phyloP scores from a whole-genome alignment of 2,329 filamentous ascomycete species.

The Fusarium sp. region DNA sequence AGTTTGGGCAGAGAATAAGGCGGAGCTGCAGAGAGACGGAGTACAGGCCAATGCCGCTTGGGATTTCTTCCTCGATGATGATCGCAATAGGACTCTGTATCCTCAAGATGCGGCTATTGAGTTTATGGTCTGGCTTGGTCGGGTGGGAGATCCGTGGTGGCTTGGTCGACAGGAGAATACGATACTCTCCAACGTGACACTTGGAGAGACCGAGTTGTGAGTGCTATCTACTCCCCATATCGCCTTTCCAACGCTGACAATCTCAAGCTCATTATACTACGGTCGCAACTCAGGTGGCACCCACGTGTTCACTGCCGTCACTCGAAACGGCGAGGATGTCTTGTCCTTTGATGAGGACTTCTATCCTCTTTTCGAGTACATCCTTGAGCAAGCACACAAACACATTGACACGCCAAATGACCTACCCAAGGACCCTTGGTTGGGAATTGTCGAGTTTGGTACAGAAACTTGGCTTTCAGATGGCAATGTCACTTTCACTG shows the following conservation, averaged over 20 bases:
- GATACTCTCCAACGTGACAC: constrained; percentile 36
- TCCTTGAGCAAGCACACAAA: constrained; percentile 33
- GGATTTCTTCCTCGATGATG: constrained; percentile 45
- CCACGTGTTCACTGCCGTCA: constrained; percentile 40
- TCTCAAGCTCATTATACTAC: constrained; percentile 36
- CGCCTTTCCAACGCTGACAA: background rate
- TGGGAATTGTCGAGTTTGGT: constrained; percentile 41
- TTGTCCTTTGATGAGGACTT: constrained; percentile 40
- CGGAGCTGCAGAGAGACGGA: constrained; percentile 1
- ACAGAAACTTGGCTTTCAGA: constrained; percentile 41
- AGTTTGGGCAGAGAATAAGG: constrained; percentile 34
- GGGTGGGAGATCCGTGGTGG: constrained; percentile 45
- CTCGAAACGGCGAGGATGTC: constrained; percentile 30
- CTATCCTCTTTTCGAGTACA: constrained; percentile 41
- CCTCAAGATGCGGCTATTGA: constrained; percentile 39
- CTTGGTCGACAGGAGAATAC: constrained; percentile 33
- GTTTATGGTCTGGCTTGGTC: constrained; percentile 43
- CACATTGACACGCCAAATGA: constrained; percentile 26
- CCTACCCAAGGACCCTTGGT: constrained; percentile 36
- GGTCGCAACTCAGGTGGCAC: constrained; percentile 39
- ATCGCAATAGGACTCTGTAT: constrained; percentile 37
- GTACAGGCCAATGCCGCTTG: constrained; percentile 41
- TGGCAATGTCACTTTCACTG: constrained; percentile 42
- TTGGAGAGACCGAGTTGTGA: constrained; percentile 42
- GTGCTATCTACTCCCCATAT: background rate